Evolutionary conservation across 805 yeast species (phyloP).

Genomic region (Pichia thaimueangensis): DNA sequence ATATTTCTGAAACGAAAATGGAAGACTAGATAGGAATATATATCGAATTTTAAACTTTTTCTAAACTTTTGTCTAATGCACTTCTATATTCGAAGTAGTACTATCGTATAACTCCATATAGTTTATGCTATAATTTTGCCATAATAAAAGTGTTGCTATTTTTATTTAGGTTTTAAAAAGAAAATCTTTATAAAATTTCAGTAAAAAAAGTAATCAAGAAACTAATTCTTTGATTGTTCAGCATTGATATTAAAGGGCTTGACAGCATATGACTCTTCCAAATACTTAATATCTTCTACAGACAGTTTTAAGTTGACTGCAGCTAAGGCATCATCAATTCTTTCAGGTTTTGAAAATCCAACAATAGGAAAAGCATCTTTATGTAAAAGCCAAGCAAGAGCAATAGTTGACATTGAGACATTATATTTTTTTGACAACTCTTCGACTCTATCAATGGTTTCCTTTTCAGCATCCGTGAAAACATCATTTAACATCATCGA

Average conservation of each 20-base stretch:
- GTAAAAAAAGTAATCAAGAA: too few relatives aligned
- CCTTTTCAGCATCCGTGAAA: slow-evolving; percentile 24
- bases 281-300: slow-evolving; percentile 30
- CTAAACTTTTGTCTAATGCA: too few relatives aligned
- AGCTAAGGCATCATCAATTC: slow-evolving; percentile 45
- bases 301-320: slow-evolving; percentile 38
- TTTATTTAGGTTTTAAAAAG: too few relatives aligned
- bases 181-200: too few relatives aligned
- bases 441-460: slow-evolving; percentile 47
- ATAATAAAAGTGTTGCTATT: too few relatives aligned
- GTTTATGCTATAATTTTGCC: too few relatives aligned
- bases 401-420: slow-evolving; percentile 47
- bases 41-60: too few relatives aligned
- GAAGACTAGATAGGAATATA: background rate
- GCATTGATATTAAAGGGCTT: background rate
- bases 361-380: slow-evolving; percentile 53
- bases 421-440: slow-evolving; percentile 40
- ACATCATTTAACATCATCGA: slow-evolving; percentile 7
- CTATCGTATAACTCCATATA: too few relatives aligned
- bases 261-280: slow-evolving; percentile 32
- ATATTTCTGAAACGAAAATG: background rate
- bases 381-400: slow-evolving; percentile 47
- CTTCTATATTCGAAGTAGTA: too few relatives aligned
- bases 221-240: background rate
- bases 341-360: slow-evolving; percentile 41